Evolutionary conservation across 495 filamentous ascomycete genomes (phyloP), one percentile per base, ranked within the genome.

Genomic region (Terfezia claveryi): DNA sequence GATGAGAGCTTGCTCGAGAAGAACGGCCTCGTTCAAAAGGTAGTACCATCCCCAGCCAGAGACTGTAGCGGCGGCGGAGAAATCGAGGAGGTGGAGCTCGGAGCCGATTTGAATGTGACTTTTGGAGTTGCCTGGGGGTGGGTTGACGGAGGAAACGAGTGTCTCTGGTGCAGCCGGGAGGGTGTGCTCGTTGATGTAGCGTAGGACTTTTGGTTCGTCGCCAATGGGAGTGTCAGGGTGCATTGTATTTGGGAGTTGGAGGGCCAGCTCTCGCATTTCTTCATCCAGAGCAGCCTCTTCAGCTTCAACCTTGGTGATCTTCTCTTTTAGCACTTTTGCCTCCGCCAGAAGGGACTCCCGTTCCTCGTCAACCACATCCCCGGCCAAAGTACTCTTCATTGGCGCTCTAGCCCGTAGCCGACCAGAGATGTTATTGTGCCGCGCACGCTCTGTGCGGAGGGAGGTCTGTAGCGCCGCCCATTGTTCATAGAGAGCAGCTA

Each of bases 31-130:
- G 67, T 92, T 83, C 37, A 80, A 73, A 0, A 98, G 78, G 67
- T 82, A 94, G 68, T 98, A 98, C 86, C 87, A 98, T 0, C 91
- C 91, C 88, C 88, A 96, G 14, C 91, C 91, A 37, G 80, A 83
- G 17, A 83, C 80, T 9, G 76, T 80, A 17, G 78, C 80, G 3
- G 87, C 85, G 53, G 72, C 77, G 10, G 80, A 72, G 62, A 98
- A 95, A 68, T 98, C 92, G 51, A 98, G 70, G 1, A 96, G 71
- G 20, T 79, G 75, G 0, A 98, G 75, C 58, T 83, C 76, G 1
- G 76, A 71, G 23, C 92, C 92, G 58, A 98, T 84, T 57, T 88
- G 75, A 8, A 87, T 81, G 66, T 98, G 91, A 0, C 82, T 85
- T 23, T 51, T 62, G 11, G 50, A 4, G 23, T 51, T 32, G 2